phyloP scores from a whole-genome alignment of 371 early-diverging fungal genomes.

The Thermomucor indicae-seudaticae region DNA sequence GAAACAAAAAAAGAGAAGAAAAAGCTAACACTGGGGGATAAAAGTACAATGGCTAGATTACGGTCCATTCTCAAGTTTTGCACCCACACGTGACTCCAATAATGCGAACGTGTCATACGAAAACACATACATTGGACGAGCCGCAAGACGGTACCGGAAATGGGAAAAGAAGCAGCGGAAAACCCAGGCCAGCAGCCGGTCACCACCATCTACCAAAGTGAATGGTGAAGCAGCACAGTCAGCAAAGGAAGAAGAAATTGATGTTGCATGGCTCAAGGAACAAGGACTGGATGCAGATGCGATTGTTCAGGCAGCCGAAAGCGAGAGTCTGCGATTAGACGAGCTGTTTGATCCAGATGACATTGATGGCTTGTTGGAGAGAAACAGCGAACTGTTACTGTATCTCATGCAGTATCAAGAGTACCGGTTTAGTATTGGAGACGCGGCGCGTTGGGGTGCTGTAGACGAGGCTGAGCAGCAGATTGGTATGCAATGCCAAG shows the following conservation, averaged over 20 bases:
- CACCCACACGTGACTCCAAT: conserved; percentile 43
- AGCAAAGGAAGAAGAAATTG: conserved; percentile 15
- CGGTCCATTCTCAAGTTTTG: conserved; percentile 48
- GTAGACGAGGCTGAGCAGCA: conserved; percentile 21
- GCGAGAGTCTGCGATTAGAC: too few relatives aligned
- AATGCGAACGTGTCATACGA: conserved; percentile 43
- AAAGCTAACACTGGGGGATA: background rate
- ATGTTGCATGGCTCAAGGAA: conserved; percentile 32
- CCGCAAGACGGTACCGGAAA: conserved; percentile 25
- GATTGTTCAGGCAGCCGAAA: conserved; percentile 21
- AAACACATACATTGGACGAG: conserved; percentile 36
- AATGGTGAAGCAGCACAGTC: conserved; percentile 1
- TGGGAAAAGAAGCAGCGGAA: conserved; percentile 22
- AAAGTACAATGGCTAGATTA: conserved; percentile 50
- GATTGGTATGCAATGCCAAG: conserved; percentile 33
- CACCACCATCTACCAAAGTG: background rate
- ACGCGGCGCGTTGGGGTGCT: conserved; percentile 19
- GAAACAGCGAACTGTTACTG: conserved; percentile 26
- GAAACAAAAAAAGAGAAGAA: background rate
- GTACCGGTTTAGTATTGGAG: conserved; percentile 26
- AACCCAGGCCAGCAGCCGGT: conserved; percentile 2
- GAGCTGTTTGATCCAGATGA: conserved; percentile 1
- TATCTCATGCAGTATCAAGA: conserved; percentile 31
- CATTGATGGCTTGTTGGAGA: conserved; percentile 18
- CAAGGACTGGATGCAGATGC: conserved; percentile 36